These are phyloP conservation scores for Fusarium penzigii DNA, from an alignment of 2,329 filamentous ascomycete genomes.

Conservation along the genomic window DNA sequence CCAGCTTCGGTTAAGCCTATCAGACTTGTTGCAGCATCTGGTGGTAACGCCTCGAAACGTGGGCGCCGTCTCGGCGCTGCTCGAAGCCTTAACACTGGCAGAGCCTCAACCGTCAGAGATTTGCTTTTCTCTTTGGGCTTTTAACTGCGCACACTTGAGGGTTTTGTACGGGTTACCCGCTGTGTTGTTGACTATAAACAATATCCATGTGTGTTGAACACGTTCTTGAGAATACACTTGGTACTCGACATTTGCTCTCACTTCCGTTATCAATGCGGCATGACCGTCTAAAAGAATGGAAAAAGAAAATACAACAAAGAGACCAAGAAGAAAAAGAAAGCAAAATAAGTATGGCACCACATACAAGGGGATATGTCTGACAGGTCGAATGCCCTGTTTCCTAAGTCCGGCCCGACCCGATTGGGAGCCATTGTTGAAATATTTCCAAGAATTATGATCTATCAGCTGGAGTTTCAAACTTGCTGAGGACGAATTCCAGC, in stretches of 20 bases:
- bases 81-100: not conserved
- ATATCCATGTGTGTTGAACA: too few species aligned
- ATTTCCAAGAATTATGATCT: too few species aligned
- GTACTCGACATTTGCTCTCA: too few species aligned
- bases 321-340: not conserved
- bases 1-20: not conserved
- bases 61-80: not conserved
- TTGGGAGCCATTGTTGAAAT: not conserved
- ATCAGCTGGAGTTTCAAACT: too few species aligned
- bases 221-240: too few species aligned
- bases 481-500: too few species aligned
- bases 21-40: not conserved
- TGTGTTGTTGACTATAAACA: too few species aligned
- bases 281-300: too few species aligned
- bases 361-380: not conserved
- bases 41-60: not conserved
- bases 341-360: not conserved
- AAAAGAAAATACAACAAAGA: not conserved
- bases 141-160: too few species aligned
- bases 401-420: not conserved
- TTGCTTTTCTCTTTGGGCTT: too few species aligned
- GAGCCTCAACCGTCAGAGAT: not conserved
- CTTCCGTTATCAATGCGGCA: too few species aligned
- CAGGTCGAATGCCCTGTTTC: not conserved
- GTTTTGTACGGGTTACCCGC: too few species aligned